Evolutionary conservation across 257 asterid genomes (phyloP), one percentile per base, ranked within the genome.

Genomic region (Fraxinus pennsylvanica): DNA sequence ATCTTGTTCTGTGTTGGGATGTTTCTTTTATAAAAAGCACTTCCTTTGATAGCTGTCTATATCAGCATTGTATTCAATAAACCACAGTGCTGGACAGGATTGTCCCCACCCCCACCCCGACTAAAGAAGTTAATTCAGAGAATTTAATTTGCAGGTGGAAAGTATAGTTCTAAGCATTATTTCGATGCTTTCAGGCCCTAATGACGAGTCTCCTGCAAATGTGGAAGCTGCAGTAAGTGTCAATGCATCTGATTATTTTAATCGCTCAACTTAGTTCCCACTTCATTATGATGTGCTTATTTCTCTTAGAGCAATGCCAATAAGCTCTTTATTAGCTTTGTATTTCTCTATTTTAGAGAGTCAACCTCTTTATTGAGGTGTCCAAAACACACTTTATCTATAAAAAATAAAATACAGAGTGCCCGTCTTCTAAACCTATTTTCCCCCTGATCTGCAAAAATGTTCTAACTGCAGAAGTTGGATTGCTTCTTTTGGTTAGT

Each of bases 131-230:
- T 92, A 71, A 85, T 76, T 9, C 2, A 1, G 59, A 36, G 35
- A 22, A 9, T 73, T 79, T 54, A 83, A 65, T 81, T 79, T 84
- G 82, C 91, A 96, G 99, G 99, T 96, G 83, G 99, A 96, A 96
- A 96, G 99, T 80, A 96, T 96, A 83, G 96, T 96, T 79, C 87
- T 96, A 79, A 96, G 99, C 91, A 96, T 96, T 83, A 92, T 96
- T 87, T 96, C 99, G 61, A 96, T 96, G 99, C 96, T 96, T 77
- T 96, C 99, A 72, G 81, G 99, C 82, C 99, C 99, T 25, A 96
- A 96, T 65, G 99, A 96, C 27, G 99, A 96, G 73, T 96, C 99
- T 35, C 99, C 99, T 29, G 99, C 99, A 22, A 96, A 96, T 65
- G 97, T 96, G 32, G 99, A 96, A 89, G 98, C 99, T 76, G 98